Conservation (phyloP, 208 protist genomes). For the Entamoeba invadens region DNA sequence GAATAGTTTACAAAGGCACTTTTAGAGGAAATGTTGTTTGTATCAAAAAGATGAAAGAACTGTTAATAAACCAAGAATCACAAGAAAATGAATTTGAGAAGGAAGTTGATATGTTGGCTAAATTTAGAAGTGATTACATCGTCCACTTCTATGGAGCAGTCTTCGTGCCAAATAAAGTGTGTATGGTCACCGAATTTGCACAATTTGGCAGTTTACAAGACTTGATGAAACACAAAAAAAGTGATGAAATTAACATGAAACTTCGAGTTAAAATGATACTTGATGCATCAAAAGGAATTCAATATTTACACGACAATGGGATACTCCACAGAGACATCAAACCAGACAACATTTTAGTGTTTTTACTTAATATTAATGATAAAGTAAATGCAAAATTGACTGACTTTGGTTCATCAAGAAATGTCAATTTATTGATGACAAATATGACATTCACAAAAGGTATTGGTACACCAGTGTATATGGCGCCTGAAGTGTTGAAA, state of each 20-base stretch:
- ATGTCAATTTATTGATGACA: neutral
- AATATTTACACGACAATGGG: neutral
- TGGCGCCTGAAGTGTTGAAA: neutral
- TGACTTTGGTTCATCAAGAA: neutral
- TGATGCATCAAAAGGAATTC: neutral
- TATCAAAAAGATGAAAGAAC: neutral
- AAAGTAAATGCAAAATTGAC: neutral
- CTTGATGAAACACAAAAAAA: neutral
- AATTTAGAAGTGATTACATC: neutral
- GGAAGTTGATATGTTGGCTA: neutral
- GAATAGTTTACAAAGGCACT: neutral
- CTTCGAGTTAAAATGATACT: neutral
- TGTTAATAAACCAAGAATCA: no score
- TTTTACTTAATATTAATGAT: neutral
- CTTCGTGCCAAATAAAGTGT: neutral
- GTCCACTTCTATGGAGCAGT: neutral
- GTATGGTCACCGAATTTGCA: neutral
- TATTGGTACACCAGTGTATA: neutral
- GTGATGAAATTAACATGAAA: neutral
- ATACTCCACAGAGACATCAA: neutral
- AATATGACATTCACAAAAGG: neutral
- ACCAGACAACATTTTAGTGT: neutral
- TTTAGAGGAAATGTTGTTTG: neutral
- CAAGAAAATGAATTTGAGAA: neutral
- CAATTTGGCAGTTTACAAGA: neutral